A percentile compares a stretch with the other conserved stretches of the same genome.
phyloP scores from a whole-genome alignment of 2,329 filamentous ascomycete genomes.

The Sclerotinia borealis region DNA sequence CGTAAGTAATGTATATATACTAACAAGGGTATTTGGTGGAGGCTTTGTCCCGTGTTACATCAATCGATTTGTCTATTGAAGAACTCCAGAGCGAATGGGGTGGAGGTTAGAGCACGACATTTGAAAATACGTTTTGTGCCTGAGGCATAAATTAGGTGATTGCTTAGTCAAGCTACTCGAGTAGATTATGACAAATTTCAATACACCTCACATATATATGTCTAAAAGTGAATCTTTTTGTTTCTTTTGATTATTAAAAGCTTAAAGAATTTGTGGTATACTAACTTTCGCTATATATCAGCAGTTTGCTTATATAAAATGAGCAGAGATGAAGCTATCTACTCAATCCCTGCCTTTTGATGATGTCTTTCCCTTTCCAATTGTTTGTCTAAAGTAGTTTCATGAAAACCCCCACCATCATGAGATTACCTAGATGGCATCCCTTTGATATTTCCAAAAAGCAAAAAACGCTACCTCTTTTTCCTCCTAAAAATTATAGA shows the following conservation, averaged over 20 bases:
- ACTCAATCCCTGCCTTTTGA: not conserved
- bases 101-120: constrained; percentile 2
- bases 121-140: not conserved
- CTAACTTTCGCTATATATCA: not conserved
- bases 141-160: not conserved
- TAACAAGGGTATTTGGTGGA: not conserved
- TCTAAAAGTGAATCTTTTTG: not conserved
- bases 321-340: not conserved
- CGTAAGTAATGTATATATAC: not conserved
- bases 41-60: not conserved
- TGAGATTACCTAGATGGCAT: not conserved
- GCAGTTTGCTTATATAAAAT: not conserved
- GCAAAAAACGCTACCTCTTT: not conserved
- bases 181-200: no score
- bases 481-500: constrained; percentile 1
- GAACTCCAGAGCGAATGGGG: not conserved
- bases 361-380: not conserved
- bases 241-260: not conserved
- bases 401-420: not conserved
- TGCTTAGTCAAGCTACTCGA: no score
- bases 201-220: no score
- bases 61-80: not conserved
- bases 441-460: not conserved
- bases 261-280: not conserved
- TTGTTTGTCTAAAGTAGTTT: not conserved